phyloP scores from a whole-genome alignment of 768 basidiomycete genomes.

The Lactifluus echinatus region DNA sequence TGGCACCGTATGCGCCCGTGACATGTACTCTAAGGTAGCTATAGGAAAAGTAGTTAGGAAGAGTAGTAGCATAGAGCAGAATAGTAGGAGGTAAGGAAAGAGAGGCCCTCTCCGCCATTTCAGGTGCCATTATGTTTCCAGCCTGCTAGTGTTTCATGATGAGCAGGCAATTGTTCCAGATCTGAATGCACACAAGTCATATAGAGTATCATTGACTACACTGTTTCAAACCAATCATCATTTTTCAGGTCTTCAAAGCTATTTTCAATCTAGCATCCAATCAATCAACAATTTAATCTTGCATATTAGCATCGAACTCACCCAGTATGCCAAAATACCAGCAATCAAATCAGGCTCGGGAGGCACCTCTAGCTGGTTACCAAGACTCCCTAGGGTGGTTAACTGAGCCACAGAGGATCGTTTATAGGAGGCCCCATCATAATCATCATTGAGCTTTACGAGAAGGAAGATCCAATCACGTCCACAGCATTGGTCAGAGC shows the following conservation, averaged over 20 bases:
- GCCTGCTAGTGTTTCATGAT: too few species aligned
- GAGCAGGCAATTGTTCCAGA: too few species aligned
- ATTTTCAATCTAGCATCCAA: neutral
- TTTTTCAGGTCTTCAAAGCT: neutral
- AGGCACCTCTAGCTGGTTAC: too few species aligned
- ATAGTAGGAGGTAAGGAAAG: too few species aligned
- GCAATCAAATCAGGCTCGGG: neutral
- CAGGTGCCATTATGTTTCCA: too few species aligned
- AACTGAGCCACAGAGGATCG: neutral
- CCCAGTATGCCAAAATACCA: neutral
- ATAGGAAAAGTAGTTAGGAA: too few species aligned
- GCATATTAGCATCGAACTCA: neutral
- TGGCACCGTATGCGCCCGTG: too few species aligned
- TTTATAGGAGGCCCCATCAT: neutral
- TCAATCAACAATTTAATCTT: neutral
- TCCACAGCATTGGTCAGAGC: neutral
- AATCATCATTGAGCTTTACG: neutral
- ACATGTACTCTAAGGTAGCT: too few species aligned
- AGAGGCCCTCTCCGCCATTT: too few species aligned
- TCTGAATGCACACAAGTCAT: too few species aligned
- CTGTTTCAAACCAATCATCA: neutral
- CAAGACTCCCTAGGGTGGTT: neutral
- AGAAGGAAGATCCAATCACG: neutral
- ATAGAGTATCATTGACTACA: neutral
- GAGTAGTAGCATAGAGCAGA: too few species aligned